Percentiles rank a stretch among this genome's conserved stretches.
Conservation (phyloP, 192 early-diverging fungal species). For the Thamnidium elegans region DNA sequence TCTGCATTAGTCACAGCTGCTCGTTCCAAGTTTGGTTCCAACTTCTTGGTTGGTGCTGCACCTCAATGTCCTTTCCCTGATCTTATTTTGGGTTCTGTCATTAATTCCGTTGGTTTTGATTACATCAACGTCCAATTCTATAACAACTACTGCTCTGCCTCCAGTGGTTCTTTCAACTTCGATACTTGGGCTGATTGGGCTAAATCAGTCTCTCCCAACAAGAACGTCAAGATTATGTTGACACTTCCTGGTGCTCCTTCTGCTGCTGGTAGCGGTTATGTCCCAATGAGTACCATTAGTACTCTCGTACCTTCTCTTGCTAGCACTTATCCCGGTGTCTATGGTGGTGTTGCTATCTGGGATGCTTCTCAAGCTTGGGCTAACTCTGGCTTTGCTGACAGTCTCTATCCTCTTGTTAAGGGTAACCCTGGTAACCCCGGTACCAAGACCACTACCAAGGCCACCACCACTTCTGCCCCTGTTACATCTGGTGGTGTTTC, state of each 20-base stretch:
- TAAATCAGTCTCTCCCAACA: conserved; percentile 53
- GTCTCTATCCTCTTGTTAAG: conserved; percentile 21
- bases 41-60: conserved; percentile 58
- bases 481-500: neutral
- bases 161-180: conserved; percentile 63
- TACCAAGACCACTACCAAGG: neutral
- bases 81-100: conserved; percentile 55
- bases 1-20: conserved; percentile 54
- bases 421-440: conserved; percentile 1
- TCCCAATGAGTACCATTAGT: conserved; percentile 50
- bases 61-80: conserved; percentile 82
- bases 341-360: conserved; percentile 77
- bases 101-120: conserved; percentile 60
- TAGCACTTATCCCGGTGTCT: conserved; percentile 46
- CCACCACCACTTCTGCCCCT: neutral
- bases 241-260: conserved; percentile 65
- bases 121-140: conserved; percentile 78
- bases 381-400: conserved; percentile 38
- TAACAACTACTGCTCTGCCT: conserved; percentile 72
- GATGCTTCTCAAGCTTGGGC: conserved; percentile 64
- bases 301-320: conserved; percentile 35
- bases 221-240: conserved; percentile 61
- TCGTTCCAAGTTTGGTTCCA: conserved; percentile 50
- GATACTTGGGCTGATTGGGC: conserved; percentile 72
- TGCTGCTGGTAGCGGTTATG: conserved; percentile 61